A percentile compares a stretch with the other conserved stretches of the same genome.
Conservation (phyloP, 2,329 filamentous ascomycete species). For the Didymella lethalis region DNA sequence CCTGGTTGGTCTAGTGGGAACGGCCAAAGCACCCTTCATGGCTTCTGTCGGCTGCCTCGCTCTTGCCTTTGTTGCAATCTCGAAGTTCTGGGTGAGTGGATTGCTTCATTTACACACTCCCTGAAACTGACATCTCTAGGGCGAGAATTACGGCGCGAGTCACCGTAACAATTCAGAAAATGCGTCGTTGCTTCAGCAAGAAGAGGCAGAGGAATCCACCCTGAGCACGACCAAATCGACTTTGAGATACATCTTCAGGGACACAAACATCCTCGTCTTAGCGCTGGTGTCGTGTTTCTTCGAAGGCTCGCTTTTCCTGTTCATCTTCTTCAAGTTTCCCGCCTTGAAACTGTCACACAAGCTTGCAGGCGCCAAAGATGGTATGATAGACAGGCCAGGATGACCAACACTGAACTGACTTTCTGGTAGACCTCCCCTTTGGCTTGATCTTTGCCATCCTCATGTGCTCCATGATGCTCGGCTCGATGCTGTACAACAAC, state of each 20-base stretch:
- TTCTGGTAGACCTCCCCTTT: constrained; percentile 48
- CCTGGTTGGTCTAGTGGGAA: constrained; percentile 58
- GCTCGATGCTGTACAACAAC: constrained; percentile 63
- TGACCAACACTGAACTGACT: constrained; percentile 15
- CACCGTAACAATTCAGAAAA: constrained; percentile 29
- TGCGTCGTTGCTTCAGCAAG: constrained; percentile 37
- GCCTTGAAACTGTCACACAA: constrained; percentile 55
- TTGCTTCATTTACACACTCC: constrained; percentile 24
- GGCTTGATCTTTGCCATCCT: constrained; percentile 66
- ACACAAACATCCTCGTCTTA: constrained; percentile 61
- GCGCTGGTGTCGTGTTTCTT: constrained; percentile 64
- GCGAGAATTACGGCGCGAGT: constrained; percentile 59
- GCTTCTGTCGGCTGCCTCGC: constrained; percentile 56
- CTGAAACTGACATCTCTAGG: constrained; percentile 42
- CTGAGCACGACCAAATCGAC: constrained; percentile 31
- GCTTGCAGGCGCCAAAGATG: constrained; percentile 36
- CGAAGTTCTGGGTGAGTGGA: constrained; percentile 58
- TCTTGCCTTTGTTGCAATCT: constrained; percentile 57
- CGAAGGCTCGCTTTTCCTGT: constrained; percentile 69
- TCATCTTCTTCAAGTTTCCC: constrained; percentile 69
- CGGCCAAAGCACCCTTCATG: constrained; percentile 62
- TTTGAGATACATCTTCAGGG: constrained; percentile 39
- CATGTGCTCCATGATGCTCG: constrained; percentile 67
- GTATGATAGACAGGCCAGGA: constrained; percentile 22
- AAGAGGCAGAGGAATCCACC: constrained; percentile 31